phyloP scores from a whole-genome alignment of 208 protist genomes.

The Leishmania tropica region DNA sequence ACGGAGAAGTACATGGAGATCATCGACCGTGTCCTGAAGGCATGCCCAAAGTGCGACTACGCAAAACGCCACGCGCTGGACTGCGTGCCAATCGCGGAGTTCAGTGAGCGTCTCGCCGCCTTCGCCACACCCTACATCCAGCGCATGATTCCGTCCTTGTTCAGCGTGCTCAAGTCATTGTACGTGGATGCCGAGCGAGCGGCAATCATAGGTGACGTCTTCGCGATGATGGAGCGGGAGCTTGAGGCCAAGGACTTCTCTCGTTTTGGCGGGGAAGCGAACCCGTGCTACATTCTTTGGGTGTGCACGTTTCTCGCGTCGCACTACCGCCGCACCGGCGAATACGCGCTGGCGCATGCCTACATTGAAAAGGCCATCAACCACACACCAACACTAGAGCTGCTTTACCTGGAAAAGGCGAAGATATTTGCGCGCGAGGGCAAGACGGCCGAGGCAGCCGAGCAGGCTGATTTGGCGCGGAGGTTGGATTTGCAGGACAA shows the following conservation, averaged over 20 bases:
- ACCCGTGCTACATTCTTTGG: conserved; percentile 90
- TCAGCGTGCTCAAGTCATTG: conserved; percentile 92
- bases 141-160: conserved; percentile 94
- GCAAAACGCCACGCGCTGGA: conserved; percentile 74
- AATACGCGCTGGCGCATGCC: conserved; percentile 69
- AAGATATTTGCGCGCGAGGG: conserved; percentile 82
- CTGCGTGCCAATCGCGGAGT: conserved; percentile 73
- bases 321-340: conserved; percentile 82
- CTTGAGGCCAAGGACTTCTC: conserved; percentile 59
- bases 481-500: conserved; percentile 96
- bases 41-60: conserved; percentile 61
- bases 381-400: conserved; percentile 96
- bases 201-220: conserved; percentile 77
- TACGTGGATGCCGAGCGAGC: conserved; percentile 82
- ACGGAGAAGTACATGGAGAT: conserved; percentile 71
- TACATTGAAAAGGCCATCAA: conserved; percentile 90
- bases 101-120: conserved; percentile 50
- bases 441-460: conserved; percentile 79
- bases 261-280: conserved; percentile 65
- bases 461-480: conserved; percentile 85
- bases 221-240: conserved; percentile 63
- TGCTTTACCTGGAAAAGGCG: conserved; percentile 93
- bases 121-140: conserved; percentile 73
- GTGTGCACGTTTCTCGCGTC: conserved; percentile 85
- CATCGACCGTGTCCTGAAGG: conserved; percentile 58